Evolutionary conservation across 306 rosid genomes (phyloP), one percentile per base, ranked within the genome.

Genomic region (Herpetospermum pedunculosum): DNA sequence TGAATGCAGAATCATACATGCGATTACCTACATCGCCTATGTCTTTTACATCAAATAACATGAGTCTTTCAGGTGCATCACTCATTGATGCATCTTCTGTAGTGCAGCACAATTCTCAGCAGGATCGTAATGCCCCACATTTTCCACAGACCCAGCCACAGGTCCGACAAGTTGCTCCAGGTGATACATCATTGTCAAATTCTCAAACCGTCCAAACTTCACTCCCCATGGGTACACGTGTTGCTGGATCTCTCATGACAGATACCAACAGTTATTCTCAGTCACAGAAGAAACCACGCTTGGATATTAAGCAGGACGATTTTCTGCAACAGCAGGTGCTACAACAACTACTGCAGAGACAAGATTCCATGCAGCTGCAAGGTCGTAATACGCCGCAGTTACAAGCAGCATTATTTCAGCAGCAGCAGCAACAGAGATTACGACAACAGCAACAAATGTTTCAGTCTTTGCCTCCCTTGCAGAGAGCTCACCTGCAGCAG

Each of bases 41-140:
- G 90, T 94, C 97, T 7, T 94, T 88, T 78, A 83, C 98, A 32
- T 94, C 98, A 64, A 88, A 94, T 84, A 94, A 94, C 82, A 79
- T 89, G 70, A 90, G 96, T 86, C 79, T 93, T 75, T 87, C 98
- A 0, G 98, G 97, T 19, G 92, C 97, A 64, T 85, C 98, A 1
- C 89, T 88, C 67, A 91, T 91, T 86, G 99, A 94, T 75, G 99
- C 88, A 73, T 94, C 94, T 68, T 80, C 92, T 69, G 88, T 84
- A 55, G 90, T 85, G 77, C 96, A 89, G 57, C 97, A 85, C 76
- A 91, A 65, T 83, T 84, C 96, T 71, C 97, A 87, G 77, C 99
- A 89, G 76, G 96, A 89, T 21, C 96, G 87, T 75, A 87, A 74
- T 81, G 78, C 80, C 44, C 92, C 88, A 58, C 96, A 85, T 41